Base-by-base conservation (phyloP, 2,329 filamentous ascomycete species). In the Plenodomus tracheiphilus region DNA sequence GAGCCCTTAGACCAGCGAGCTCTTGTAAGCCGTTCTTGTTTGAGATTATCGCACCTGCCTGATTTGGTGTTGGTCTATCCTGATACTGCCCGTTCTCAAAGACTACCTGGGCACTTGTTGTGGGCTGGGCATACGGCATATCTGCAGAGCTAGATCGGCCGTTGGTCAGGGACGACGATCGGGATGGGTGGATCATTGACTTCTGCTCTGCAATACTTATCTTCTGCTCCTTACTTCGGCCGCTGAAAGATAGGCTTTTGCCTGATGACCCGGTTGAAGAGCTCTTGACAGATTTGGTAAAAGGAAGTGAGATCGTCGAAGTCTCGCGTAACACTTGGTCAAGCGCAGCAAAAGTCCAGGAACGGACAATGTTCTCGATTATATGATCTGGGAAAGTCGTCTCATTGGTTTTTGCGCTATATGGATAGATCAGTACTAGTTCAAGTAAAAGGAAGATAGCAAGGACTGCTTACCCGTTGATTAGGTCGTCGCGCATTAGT, bases 301-400 rank as follows among this genome's bases (percentile, higher is more conserved):
- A 86, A 0, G 85, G 85, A 0, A 89, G 75, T 0, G 85, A 79
- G 41, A 85, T 82, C 2, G 86, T 88, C 1, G 85, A 81, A 0
- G 89, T 93, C 65, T 92, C 89, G 0, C 84, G 84, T 5, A 94
- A 77, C 13, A 92, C 84, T 63, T 92, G 88, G 57, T 90, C 85
- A 1, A 88, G 83, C 10, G 91, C 81, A 3, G 87, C 84, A 68
- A 90, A 93, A 1, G 85, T 87, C 75, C 91, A 94, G 0, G 89
- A 91, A 0, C 85, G 82, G 2, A 92, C 85, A 28, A 93, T 74
- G 52, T 89, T 90, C 62, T 93, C 87, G 10, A 89, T 78, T 2
- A 88, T 74, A 44, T 84, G 80, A 1, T 74, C 66, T 3, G 79
- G 68, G 16, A 67, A 61, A 16, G 25, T 48, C 1, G 48, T 49